Evolutionary conservation across 176 grass and related monocot species (phyloP).

Genomic region (Ampelocalamus luodianensis): DNA sequence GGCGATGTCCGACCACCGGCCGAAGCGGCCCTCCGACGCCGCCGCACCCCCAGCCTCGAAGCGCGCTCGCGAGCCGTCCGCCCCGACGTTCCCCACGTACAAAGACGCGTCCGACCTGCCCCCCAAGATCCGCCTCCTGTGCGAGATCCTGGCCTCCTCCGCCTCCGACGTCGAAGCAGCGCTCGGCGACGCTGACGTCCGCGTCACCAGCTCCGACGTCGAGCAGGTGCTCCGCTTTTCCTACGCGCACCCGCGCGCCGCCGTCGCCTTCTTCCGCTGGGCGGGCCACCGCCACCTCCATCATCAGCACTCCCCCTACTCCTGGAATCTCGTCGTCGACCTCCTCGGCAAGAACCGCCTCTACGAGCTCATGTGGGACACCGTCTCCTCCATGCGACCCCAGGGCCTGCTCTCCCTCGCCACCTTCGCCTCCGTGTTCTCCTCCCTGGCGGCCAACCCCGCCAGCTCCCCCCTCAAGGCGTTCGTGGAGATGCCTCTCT

Average conservation of each 20-base stretch:
- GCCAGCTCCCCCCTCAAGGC: slow-evolving; percentile 52
- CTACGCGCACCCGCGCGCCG: slow-evolving; percentile 64
- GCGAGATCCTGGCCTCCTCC: slow-evolving; percentile 53
- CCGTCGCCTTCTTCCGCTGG: slow-evolving; percentile 87
- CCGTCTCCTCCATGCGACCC: slow-evolving; percentile 66
- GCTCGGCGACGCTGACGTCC: slow-evolving; percentile 55
- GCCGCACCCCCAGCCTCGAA: slow-evolving; percentile 7
- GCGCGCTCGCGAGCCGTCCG: slow-evolving; percentile 32
- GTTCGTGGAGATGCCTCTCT: slow-evolving; percentile 59
- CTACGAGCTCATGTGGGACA: slow-evolving; percentile 74
- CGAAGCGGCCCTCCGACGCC: slow-evolving; percentile 41
- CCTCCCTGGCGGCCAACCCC: slow-evolving; percentile 54
- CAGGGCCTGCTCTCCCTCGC: slow-evolving; percentile 70
- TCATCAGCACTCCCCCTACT: slow-evolving; percentile 71
- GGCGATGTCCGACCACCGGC: slow-evolving; percentile 35
- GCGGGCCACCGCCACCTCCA: slow-evolving; percentile 62
- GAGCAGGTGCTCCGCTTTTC: slow-evolving; percentile 79
- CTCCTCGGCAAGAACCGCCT: slow-evolving; percentile 82
- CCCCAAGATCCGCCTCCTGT: slow-evolving; percentile 44
- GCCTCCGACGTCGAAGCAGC: slow-evolving; percentile 33
- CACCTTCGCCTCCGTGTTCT: slow-evolving; percentile 85
- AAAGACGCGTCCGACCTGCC: slow-evolving; percentile 42
- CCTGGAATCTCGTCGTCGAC: slow-evolving; percentile 91
- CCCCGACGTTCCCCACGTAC: slow-evolving; percentile 54
- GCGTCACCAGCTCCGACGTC: slow-evolving; percentile 62